These are phyloP conservation scores for Cucumis melo DNA, from an alignment of 306 rosid species.

Conservation along the genomic window DNA sequence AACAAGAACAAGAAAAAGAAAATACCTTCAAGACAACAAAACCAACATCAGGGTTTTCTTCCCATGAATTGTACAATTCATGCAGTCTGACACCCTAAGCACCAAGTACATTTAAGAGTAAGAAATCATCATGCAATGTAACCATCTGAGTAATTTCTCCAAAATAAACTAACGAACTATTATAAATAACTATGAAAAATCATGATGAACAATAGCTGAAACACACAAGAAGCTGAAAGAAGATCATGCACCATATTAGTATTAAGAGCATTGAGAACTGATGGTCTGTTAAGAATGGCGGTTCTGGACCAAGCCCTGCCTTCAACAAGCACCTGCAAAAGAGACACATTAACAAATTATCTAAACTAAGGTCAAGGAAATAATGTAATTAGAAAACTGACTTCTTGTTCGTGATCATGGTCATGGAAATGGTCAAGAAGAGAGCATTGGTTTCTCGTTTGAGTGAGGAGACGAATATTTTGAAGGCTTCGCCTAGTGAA, in stretches of 20 bases:
- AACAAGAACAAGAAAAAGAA: background rate
- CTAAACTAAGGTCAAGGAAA: background rate
- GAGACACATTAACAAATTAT: background rate
- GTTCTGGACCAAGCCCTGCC: slow-evolving; percentile 43
- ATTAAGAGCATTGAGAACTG: slow-evolving; percentile 41
- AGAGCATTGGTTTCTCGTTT: slow-evolving; percentile 21
- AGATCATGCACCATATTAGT: slow-evolving; percentile 22
- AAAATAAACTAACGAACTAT: background rate
- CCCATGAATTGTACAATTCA: slow-evolving; percentile 56
- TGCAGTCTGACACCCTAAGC: slow-evolving; percentile 47
- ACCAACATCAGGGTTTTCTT: slow-evolving; percentile 62
- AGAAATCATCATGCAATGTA: background rate
- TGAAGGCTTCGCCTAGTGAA: slow-evolving; percentile 13
- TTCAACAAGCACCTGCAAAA: slow-evolving; percentile 34
- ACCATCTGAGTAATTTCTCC: background rate
- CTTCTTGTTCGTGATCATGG: slow-evolving; percentile 29
- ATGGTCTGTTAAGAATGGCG: slow-evolving; percentile 52
- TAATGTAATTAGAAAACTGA: background rate
- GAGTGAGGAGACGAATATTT: slow-evolving; percentile 5
- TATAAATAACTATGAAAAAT: background rate
- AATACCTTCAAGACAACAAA: slow-evolving; percentile 65
- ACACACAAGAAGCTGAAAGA: background rate
- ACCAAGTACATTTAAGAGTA: background rate
- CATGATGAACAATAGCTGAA: background rate
- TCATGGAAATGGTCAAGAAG: slow-evolving; percentile 6